These are phyloP conservation scores for Fusarium drepaniforme DNA, from an alignment of 2,329 filamentous ascomycete genomes.

Conservation along the genomic window DNA sequence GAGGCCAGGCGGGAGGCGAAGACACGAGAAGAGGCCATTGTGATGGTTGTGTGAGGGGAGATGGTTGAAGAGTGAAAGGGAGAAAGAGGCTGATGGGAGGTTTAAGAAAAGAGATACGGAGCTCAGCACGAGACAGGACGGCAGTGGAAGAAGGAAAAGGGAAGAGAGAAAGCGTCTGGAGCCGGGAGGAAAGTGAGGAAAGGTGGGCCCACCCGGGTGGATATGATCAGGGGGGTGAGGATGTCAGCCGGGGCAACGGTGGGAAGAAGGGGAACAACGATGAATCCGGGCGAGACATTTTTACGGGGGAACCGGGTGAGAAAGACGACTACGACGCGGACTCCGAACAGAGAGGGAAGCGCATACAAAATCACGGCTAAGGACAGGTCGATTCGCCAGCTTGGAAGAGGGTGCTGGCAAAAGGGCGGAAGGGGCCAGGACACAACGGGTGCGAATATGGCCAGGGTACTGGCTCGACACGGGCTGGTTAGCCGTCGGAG, in stretches of 20 bases:
- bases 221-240: conserved; percentile 47
- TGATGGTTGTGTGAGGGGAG: conserved; percentile 64
- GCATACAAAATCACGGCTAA: conserved; percentile 5
- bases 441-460: conserved; percentile 45
- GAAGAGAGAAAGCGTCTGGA: conserved; percentile 55
- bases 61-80: conserved; percentile 46
- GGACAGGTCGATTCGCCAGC: background rate
- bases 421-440: conserved; percentile 23
- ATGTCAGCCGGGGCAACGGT: conserved; percentile 52
- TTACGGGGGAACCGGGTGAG: conserved; percentile 40
- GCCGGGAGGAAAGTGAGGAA: conserved; percentile 52
- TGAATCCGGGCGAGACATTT: conserved; percentile 48
- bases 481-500: conserved; percentile 48
- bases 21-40: conserved; percentile 86
- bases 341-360: conserved; percentile 7
- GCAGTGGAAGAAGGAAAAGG: conserved; percentile 55
- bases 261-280: conserved; percentile 43
- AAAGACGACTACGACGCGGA: conserved; percentile 25
- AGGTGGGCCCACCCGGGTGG: conserved; percentile 51
- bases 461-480: conserved; percentile 41
- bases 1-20: conserved; percentile 82
- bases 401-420: conserved; percentile 16
- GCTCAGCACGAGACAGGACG: conserved; percentile 49
- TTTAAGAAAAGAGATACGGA: conserved; percentile 51
- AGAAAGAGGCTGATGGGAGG: conserved; percentile 48